Conservation (phyloP, 805 yeast species). For the Candida vartiovaarae region DNA sequence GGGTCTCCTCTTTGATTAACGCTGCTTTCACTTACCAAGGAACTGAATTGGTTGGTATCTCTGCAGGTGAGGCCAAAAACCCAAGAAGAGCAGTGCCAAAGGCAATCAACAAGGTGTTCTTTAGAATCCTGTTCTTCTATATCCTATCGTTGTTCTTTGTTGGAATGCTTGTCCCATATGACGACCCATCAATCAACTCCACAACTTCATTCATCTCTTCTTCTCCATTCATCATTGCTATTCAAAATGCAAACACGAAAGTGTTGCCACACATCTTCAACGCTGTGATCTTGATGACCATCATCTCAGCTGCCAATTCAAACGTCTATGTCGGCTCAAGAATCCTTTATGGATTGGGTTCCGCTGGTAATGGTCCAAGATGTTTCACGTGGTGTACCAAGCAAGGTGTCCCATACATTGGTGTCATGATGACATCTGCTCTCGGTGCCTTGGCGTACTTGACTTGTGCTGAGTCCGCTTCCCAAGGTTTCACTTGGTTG, state of each 20-base stretch:
- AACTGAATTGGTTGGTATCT: conserved; percentile 67
- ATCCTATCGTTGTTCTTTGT: conserved; percentile 58
- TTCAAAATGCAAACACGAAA: conserved; percentile 57
- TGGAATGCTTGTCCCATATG: conserved; percentile 59
- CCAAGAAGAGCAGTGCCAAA: conserved; percentile 46
- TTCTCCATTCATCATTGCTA: conserved; percentile 72
- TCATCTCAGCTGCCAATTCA: conserved; percentile 73
- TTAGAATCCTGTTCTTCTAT: conserved; percentile 61
- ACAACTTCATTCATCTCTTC: conserved; percentile 33
- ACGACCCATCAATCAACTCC: conserved; percentile 45
- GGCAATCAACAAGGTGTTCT: conserved; percentile 63
- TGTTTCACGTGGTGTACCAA: conserved; percentile 41
- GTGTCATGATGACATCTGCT: conserved; percentile 49
- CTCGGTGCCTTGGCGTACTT: conserved; percentile 62
- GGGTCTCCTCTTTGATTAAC: conserved; percentile 61
- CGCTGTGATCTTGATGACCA: conserved; percentile 58
- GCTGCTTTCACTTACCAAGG: conserved; percentile 80
- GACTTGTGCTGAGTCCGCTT: conserved; percentile 43
- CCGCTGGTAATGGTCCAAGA: conserved; percentile 51
- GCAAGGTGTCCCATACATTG: conserved; percentile 54
- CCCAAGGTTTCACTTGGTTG: conserved; percentile 62
- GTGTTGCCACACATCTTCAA: conserved; percentile 65
- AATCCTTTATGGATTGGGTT: conserved; percentile 56
- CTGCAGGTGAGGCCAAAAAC: conserved; percentile 67
- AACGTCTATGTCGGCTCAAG: conserved; percentile 70